phyloP scores from a whole-genome alignment of 306 rosid genomes.

The Trichosanthes cucumerina region DNA sequence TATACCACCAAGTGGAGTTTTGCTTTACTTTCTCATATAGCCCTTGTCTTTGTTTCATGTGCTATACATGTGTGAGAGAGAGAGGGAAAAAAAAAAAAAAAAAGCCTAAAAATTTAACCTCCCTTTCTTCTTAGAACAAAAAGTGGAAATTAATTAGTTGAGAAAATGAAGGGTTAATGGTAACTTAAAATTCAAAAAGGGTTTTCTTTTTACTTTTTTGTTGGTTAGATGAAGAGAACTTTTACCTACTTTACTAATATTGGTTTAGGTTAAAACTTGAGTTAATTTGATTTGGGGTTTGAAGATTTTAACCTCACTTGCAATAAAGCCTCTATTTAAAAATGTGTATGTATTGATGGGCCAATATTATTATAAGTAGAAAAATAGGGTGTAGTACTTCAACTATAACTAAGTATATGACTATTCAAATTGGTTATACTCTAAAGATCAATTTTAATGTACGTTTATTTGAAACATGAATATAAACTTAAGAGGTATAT shows the following conservation, averaged over 20 bases:
- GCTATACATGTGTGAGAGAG: neutral
- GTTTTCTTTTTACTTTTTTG: neutral
- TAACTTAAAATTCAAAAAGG: neutral
- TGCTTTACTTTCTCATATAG: neutral
- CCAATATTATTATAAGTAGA: no score
- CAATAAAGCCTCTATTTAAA: no score
- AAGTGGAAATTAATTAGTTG: neutral
- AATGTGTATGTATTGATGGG: neutral
- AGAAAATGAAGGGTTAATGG: neutral
- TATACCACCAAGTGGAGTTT: neutral
- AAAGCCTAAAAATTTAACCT: neutral
- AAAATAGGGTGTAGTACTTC: neutral
- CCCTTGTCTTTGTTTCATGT: neutral
- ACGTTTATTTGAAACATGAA: no score
- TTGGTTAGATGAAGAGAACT: neutral
- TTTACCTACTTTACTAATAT: neutral
- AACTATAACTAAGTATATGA: no score
- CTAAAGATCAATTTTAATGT: no score
- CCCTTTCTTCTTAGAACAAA: neutral
- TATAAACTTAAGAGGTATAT: no score
- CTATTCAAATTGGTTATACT: neutral
- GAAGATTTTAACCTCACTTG: no score
- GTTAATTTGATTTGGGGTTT: no score
- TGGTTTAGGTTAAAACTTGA: neutral
- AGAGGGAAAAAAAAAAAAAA: neutral